Base-by-base conservation (phyloP, 805 yeast genomes). In the Kluyveromyces nonfermentans region DNA sequence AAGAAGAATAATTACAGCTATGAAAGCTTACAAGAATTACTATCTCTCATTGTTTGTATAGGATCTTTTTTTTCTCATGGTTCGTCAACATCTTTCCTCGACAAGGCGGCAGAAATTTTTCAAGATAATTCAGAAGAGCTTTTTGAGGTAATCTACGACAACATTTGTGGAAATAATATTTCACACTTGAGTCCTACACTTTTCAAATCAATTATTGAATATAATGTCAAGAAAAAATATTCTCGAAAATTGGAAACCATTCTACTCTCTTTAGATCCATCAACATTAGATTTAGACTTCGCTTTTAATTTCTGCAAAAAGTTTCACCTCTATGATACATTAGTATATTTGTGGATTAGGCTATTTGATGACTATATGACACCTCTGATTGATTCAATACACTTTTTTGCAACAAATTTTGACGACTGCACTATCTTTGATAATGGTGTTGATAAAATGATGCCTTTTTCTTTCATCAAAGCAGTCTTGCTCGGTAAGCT, bases 401-500 rank as follows among this genome's bases (percentile, higher is more conserved):
- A 43, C 31, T 37, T 22, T 16, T 63, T 45, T 39, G 66, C 56
- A 30, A 64, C 63, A 17, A 52, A 50, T 16, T 42, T 34, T 21
- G 40, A 46, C 15, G 45, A 43, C 33, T 49, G 49, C 3, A 44
- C 42, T 19, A 43, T 48, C 7, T 40, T 39, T 5, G 45, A 40
- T 12, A 52, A 48, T n/a, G 48, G 25, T 48, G 57, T 40, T 46
- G 52, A 6, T 33, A 59, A 1, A 15, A 49, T 49, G 30, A 69
- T 69, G 48, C 65, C 78, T 2, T 82, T 66, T 52, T 72, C 80
- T 0, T 90, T 83, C 55, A 57, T 89, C 47, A 73, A 87, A 0
- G 83, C 77, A 53, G 65, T 80, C 9, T 65, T 86, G 21, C 81
- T 90, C 0, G 94, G 95, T 0, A 68, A 93, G 44, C 82, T 80